Percentiles rank a stretch among this genome's conserved stretches.
Evolutionary conservation across 2,329 filamentous ascomycete species (phyloP).

Genomic region (Apiospora aurea): DNA sequence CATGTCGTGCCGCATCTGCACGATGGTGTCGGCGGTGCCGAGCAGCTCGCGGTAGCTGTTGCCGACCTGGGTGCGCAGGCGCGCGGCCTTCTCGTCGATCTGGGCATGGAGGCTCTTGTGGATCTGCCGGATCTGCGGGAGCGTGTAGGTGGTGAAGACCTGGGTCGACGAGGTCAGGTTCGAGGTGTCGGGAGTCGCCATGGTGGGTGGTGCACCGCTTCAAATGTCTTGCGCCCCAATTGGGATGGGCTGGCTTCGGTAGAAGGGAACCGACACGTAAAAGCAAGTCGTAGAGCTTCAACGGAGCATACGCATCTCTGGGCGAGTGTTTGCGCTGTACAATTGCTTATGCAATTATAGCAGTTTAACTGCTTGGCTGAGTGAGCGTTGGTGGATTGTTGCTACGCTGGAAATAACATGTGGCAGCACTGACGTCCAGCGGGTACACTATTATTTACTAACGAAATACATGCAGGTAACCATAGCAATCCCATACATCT

Average conservation of each 20-base stretch:
- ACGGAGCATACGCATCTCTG: neutral
- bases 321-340: neutral
- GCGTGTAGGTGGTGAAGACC: constrained; percentile 63
- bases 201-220: constrained; percentile 26
- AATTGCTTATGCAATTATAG: constrained; percentile 14
- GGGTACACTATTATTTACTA: constrained; percentile 9
- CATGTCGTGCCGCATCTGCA: constrained; percentile 85
- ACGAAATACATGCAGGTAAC: neutral
- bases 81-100: constrained; percentile 68
- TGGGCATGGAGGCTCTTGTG: constrained; percentile 65
- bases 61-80: constrained; percentile 69
- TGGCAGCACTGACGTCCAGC: constrained; percentile 7
- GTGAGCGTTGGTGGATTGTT: neutral
- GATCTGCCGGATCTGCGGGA: constrained; percentile 69
- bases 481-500: neutral
- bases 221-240: too few species aligned
- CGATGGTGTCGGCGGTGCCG: constrained; percentile 91
- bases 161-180: constrained; percentile 57
- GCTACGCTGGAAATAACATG: constrained; percentile 11
- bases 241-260: constrained; percentile 10
- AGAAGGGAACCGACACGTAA: neutral
- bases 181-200: constrained; percentile 53
- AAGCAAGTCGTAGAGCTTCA: neutral
- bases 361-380: constrained; percentile 8
- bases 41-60: constrained; percentile 85